phyloP scores from a whole-genome alignment of 108 stramenopile genomes.

The Asterionellopsis glacialis region DNA sequence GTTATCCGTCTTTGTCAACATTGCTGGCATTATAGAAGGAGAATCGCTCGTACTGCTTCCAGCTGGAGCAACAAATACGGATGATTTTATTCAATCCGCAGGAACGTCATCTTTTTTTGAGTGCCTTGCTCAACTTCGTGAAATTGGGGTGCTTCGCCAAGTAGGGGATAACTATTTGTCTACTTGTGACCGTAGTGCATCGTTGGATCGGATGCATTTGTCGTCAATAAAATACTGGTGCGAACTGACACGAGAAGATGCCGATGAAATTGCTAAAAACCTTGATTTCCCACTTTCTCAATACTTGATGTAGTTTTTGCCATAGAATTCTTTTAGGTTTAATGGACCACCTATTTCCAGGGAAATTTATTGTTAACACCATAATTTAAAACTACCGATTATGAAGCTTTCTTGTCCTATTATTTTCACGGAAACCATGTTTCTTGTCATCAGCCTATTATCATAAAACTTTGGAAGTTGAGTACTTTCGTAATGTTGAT shows the following conservation, averaged over 20 bases:
- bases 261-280: slow-evolving; percentile 24
- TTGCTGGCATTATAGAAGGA: slow-evolving; percentile 41
- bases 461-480: no score
- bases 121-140: slow-evolving; percentile 25
- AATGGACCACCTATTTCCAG: no score
- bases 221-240: slow-evolving; percentile 30
- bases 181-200: slow-evolving; percentile 2
- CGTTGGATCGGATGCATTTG: slow-evolving; percentile 2
- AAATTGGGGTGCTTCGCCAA: slow-evolving; percentile 28
- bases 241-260: slow-evolving; percentile 27
- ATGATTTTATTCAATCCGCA: slow-evolving; percentile 4
- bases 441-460: no score
- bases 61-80: slow-evolving; percentile 1
- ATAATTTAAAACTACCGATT: no score
- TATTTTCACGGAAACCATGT: no score
- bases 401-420: no score
- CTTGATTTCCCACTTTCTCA: slow-evolving; percentile 40
- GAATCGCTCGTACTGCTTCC: not conserved
- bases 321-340: no score
- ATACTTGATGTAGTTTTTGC: slow-evolving; percentile 14
- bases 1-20: slow-evolving; percentile 55
- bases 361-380: no score
- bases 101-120: slow-evolving; percentile 25
- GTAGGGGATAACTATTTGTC: not conserved
- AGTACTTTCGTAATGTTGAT: no score